Percentiles rank a stretch among this genome's conserved stretches.
Evolutionary conservation across 768 basidiomycete genomes (phyloP).

Genomic region (Lactarius deliciosus): DNA sequence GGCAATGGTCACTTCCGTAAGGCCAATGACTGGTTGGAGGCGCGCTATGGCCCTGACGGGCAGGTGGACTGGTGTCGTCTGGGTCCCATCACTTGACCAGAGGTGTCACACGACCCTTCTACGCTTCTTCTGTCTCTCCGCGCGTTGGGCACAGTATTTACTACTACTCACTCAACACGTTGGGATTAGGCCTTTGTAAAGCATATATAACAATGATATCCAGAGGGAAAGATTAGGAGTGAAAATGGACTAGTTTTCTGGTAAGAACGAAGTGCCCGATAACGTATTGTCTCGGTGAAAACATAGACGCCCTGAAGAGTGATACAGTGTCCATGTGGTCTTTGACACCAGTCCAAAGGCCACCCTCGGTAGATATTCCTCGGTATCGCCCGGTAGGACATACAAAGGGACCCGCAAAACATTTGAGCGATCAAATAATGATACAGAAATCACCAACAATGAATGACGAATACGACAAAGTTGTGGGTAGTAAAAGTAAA

Average conservation of each 20-base stretch:
- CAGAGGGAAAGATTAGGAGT: conserved; percentile 20
- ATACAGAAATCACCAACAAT: conserved; percentile 27
- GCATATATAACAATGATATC: conserved; percentile 28
- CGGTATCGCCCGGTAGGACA: conserved; percentile 18
- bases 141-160: conserved; percentile 1
- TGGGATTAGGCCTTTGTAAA: conserved; percentile 27
- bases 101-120: conserved; percentile 12
- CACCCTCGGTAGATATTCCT: conserved; percentile 22
- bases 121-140: neutral
- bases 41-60: conserved; percentile 70
- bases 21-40: conserved; percentile 84
- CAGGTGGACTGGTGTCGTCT: conserved; percentile 73
- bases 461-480: conserved; percentile 20
- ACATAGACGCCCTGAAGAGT: conserved; percentile 25
- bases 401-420: conserved; percentile 26
- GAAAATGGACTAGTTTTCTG: conserved; percentile 24
- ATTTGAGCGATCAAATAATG: conserved; percentile 28
- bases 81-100: conserved; percentile 32
- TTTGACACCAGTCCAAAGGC: conserved; percentile 24
- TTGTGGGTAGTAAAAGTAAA: conserved; percentile 13
- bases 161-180: conserved; percentile 19
- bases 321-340: conserved; percentile 29
- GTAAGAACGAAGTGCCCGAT: conserved; percentile 24
- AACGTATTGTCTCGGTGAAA: conserved; percentile 20
- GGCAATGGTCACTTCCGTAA: conserved; percentile 87